A percentile compares a stretch with the other conserved stretches of the same genome.
Conservation (phyloP, 2,329 filamentous ascomycete genomes). For the Monilinia polystroma region DNA sequence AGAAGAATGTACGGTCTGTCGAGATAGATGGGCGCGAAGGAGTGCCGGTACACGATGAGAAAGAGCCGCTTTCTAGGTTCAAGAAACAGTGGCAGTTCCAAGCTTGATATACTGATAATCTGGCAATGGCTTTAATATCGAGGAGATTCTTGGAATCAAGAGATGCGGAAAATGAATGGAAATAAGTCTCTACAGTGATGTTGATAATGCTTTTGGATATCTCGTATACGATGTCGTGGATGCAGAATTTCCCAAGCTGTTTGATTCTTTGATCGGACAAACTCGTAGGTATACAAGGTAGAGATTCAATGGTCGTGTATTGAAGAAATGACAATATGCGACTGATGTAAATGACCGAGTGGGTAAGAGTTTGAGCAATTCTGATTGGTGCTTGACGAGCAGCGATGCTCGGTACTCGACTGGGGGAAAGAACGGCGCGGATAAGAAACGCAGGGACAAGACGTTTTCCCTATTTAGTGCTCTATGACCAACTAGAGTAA, state of each 20-base stretch:
- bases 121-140: constrained; percentile 7
- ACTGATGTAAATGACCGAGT: constrained; percentile 17
- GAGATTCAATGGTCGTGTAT: constrained; percentile 18
- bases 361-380: constrained; percentile 17
- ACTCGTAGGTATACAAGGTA: constrained; percentile 14
- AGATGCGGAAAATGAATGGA: constrained; percentile 3
- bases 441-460: constrained; percentile 22
- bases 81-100: background rate
- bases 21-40: background rate
- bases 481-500: constrained; percentile 14
- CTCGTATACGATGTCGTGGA: constrained; percentile 2
- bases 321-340: constrained; percentile 13
- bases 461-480: constrained; percentile 1
- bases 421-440: constrained; percentile 14
- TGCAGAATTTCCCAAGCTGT: background rate
- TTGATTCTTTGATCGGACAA: constrained; percentile 9
- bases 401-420: constrained; percentile 20
- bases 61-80: background rate
- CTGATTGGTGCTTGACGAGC: constrained; percentile 19
- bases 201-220: background rate
- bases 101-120: background rate
- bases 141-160: constrained; percentile 7
- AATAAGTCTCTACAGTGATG: background rate
- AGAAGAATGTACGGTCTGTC: background rate
- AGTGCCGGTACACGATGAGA: background rate